These are phyloP conservation scores for Nepenthes gracilis DNA, from an alignment of 148 eudicot species.

Conservation along the genomic window DNA sequence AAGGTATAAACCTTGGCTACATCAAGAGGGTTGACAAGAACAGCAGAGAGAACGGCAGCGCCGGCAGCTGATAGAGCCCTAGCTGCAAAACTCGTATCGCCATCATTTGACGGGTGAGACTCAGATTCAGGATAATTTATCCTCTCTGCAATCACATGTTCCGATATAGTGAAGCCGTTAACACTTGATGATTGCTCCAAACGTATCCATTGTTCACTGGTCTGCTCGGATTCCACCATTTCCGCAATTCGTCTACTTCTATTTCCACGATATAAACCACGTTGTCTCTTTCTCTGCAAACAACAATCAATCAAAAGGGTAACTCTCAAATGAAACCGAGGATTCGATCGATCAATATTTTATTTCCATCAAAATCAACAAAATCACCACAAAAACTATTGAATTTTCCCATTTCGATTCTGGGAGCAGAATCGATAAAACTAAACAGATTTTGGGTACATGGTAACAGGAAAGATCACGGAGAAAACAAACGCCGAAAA, in stretches of 20 bases:
- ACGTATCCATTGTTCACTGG: constrained; percentile 16
- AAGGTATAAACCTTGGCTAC: constrained; percentile 64
- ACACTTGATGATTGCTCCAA: constrained; percentile 16
- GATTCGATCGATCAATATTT: too few relatives aligned
- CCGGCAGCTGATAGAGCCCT: constrained; percentile 91
- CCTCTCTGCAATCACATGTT: constrained; percentile 13
- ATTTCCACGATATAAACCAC: too few relatives aligned
- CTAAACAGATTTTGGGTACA: too few relatives aligned
- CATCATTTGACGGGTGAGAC: constrained; percentile 10
- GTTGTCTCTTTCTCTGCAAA: too few relatives aligned
- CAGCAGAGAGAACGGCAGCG: constrained; percentile 80
- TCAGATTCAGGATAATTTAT: constrained; percentile 10
- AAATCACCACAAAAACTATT: too few relatives aligned
- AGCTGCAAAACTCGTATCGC: constrained; percentile 31
- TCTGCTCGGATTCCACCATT: constrained; percentile 27
- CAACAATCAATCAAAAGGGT: too few relatives aligned
- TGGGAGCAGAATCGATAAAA: too few relatives aligned
- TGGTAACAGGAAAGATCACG: too few relatives aligned
- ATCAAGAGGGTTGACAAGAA: constrained; percentile 91
- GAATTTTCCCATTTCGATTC: too few relatives aligned
- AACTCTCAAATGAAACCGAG: too few relatives aligned
- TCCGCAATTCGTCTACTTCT: neutral
- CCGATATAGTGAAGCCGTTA: constrained; percentile 15
- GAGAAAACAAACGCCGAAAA: too few relatives aligned
- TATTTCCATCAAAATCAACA: too few relatives aligned